A percentile compares a stretch with the other conserved stretches of the same genome.
phyloP scores from a whole-genome alignment of 2,329 filamentous ascomycete species.

The Pyricularia sp. region DNA sequence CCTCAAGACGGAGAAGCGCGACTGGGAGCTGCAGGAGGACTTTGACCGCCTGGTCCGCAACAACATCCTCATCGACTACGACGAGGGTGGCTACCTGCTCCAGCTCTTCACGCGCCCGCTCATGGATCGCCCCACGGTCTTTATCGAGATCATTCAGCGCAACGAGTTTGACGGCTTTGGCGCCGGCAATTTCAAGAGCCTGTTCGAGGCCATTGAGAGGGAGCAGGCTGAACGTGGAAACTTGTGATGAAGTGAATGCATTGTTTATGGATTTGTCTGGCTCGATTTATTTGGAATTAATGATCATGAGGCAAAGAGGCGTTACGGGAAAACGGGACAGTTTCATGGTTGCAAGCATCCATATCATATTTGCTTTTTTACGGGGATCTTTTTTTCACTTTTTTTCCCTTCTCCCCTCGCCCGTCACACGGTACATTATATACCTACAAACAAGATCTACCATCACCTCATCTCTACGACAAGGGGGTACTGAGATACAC shows the following conservation, averaged over 20 bases:
- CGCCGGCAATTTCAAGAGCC: constrained; percentile 88
- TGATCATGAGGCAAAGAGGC: background rate
- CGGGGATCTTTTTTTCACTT: too few relatives aligned
- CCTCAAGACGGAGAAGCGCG: constrained; percentile 52
- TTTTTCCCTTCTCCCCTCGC: too few relatives aligned
- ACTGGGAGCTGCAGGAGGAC: constrained; percentile 58
- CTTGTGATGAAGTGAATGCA: constrained; percentile 32
- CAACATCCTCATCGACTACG: constrained; percentile 91
- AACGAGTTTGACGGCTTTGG: constrained; percentile 88
- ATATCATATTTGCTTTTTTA: background rate
- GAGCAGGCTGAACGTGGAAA: constrained; percentile 86
- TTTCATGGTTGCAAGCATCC: background rate
- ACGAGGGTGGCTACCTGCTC: constrained; percentile 78
- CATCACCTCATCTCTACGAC: background rate
- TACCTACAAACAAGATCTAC: too few relatives aligned
- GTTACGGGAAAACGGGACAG: background rate
- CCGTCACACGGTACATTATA: background rate
- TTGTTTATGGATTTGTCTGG: background rate
- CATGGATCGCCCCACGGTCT: constrained; percentile 91
- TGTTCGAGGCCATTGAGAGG: constrained; percentile 92
- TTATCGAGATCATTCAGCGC: constrained; percentile 92
- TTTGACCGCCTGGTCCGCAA: constrained; percentile 67
- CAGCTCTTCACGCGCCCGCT: constrained; percentile 77
- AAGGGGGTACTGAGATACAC: background rate
- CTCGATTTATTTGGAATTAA: background rate